Conservation (phyloP, 345 rosid species). For the Psidium friedrichsthalianum region DNA sequence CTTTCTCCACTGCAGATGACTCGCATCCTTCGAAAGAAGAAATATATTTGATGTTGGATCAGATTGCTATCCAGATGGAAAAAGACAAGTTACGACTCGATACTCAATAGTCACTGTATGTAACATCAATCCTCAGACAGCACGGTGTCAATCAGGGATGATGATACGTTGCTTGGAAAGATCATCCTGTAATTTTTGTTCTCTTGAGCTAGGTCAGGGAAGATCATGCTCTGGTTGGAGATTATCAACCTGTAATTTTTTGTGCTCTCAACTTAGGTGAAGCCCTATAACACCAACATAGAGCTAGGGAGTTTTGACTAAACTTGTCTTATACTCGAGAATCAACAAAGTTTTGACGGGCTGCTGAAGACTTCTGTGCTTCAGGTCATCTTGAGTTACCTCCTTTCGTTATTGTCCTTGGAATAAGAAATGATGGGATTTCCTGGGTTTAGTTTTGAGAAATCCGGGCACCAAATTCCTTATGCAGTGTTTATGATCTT, state of each 20-base stretch:
- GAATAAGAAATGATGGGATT: not conserved
- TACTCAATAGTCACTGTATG: not conserved
- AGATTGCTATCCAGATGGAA: slow-evolving; percentile 32
- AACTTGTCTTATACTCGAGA: not conserved
- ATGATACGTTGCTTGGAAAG: not conserved
- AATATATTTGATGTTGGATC: slow-evolving; percentile 29
- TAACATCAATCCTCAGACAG: not conserved
- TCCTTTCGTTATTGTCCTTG: not conserved
- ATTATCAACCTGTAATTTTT: not conserved
- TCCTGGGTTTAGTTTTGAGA: not conserved
- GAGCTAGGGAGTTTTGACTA: not conserved
- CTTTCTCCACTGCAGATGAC: slow-evolving; percentile 36
- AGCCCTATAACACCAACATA: not conserved
- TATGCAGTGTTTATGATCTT: not conserved
- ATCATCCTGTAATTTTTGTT: not conserved
- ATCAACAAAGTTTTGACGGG: not conserved
- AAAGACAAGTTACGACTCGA: slow-evolving; percentile 19
- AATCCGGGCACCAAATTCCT: not conserved
- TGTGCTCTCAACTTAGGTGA: not conserved
- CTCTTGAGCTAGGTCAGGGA: not conserved
- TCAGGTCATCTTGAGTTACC: not conserved
- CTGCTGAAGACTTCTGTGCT: not conserved
- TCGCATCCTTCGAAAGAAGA: slow-evolving; percentile 38
- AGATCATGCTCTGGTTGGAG: not conserved
- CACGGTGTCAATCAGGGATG: not conserved